Evolutionary conservation across 1,284 basidiomycete genomes (phyloP), one percentile per base, ranked within the genome.

Genomic region (Psilocybe mexicana): DNA sequence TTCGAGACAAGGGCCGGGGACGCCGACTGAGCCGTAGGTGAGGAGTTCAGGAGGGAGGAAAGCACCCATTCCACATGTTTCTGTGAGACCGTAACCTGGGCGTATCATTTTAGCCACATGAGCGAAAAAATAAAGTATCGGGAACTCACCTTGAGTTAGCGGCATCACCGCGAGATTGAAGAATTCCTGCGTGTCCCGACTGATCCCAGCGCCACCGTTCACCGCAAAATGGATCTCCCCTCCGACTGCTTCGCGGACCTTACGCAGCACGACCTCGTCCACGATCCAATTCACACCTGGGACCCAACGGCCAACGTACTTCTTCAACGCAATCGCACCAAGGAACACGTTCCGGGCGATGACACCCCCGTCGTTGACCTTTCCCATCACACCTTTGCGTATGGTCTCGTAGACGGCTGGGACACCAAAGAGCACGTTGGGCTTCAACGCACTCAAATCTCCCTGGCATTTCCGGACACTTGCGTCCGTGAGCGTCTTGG

Each of bases 401-500:
- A 95, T 96, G 48, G 83, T 85, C 74, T 94, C 92, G 88, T 90
- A 94, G 1, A 94, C 88, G 2, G 92, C 90, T 0, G 94, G 96
- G 1, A 97, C 96, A 54, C 93, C 95, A 50, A 93, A 85, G 80
- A 97, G 89, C 72, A 96, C 84, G 30, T 85, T 82, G 0, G 96
- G 96, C 56, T 80, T 79, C 78, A 95, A 91, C 30, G 88, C 84
- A 57, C 81, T 80, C 67, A 98, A 84, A 72, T 98, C 96, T 33
- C 95, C 94, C 57, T 87, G 80, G 75, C 93, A 98, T 58, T 94
- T 88, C 60, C 94, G 85, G 7, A 96, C 93, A 23, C 87, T 92
- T 1, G 85, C 83, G 68, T 96, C 93, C 2, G 94, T 97, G 59
- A 98, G 82, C 11, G 95, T 98, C 84, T 96, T 96, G 70, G 96